These are phyloP conservation scores for Tarenaya hassleriana DNA, from an alignment of 345 rosid genomes.

Conservation along the genomic window DNA sequence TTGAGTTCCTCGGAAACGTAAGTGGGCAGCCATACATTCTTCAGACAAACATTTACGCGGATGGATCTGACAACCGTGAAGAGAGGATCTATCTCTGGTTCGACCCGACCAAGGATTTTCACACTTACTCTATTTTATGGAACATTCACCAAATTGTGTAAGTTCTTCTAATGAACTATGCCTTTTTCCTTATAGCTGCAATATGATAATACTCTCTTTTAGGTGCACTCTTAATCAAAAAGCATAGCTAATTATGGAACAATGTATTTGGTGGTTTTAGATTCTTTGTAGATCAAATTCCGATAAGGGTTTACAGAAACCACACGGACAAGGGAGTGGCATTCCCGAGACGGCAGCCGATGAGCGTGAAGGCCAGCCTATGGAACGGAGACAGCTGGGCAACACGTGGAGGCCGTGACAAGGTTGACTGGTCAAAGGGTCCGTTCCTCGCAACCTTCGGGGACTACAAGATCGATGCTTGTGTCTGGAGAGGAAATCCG, in stretches of 20 bases:
- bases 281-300: slow-evolving; percentile 68
- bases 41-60: slow-evolving; percentile 66
- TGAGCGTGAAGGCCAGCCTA: slow-evolving; percentile 56
- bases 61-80: slow-evolving; percentile 66
- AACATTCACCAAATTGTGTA: slow-evolving; percentile 85
- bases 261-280: slow-evolving; percentile 28
- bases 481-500: slow-evolving; percentile 60
- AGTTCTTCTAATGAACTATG: slow-evolving; percentile 14
- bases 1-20: slow-evolving; percentile 73
- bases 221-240: slow-evolving; percentile 1
- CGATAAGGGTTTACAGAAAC: slow-evolving; percentile 69
- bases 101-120: slow-evolving; percentile 71
- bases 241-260: background rate
- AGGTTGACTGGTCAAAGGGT: slow-evolving; percentile 66
- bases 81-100: slow-evolving; percentile 87
- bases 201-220: too few relatives aligned
- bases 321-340: slow-evolving; percentile 66
- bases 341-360: slow-evolving; percentile 69
- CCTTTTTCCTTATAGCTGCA: background rate
- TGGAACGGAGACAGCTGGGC: slow-evolving; percentile 96
- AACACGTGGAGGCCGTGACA: slow-evolving; percentile 68
- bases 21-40: slow-evolving; percentile 66
- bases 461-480: slow-evolving; percentile 58
- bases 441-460: slow-evolving; percentile 69
- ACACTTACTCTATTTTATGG: slow-evolving; percentile 74